Base-by-base conservation (phyloP, 1,284 basidiomycete species). In the Ceratorhiza oryzae-sativae region DNA sequence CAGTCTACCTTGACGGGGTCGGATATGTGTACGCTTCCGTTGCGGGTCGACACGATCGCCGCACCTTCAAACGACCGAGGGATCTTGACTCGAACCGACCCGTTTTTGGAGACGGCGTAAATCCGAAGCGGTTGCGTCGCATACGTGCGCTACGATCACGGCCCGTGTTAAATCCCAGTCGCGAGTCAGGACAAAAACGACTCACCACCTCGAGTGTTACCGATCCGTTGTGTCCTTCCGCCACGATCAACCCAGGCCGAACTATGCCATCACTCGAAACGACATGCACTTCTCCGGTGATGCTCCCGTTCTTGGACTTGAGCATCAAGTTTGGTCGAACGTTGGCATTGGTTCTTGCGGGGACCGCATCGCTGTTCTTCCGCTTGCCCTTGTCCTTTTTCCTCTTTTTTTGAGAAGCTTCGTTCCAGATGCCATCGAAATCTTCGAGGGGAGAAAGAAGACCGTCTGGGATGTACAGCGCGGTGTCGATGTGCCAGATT, bases 341-440 rank as follows among this genome's bases (percentile, higher is more conserved):
- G 5, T 15, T 23, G 0, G 30, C 27, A 10, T 48, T 55, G 1
- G 39, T 10, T 9, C 46, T 20, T 20, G 27, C 10, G 15, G 53
- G 51, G 12, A 18, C 27, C 20, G 53, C 10, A 23, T 41, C 25
- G 23, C 51, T 27, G 39, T 41, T 58, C 20, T 51, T 51, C 15
- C 51, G 41, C 41, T 68, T 68, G 65, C 65, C 65, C 41, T 68
- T 68, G 30, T 68, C 53, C 20, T 68, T 51, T 39, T 68, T 58
- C 1, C 53, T 34, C 15, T 51, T n/a, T 20, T 68, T 68, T 27
- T 27, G 36, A 41, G 56, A 51, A 36, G 41, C 10, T 8, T 68
- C 65, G 53, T 68, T 68, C 65, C 65, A 68, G 36, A 32, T 25
- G 30, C 65, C 65, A n/a, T 68, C 65, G 20, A 68, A 68, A 13